Percentiles rank a stretch among this genome's conserved stretches.
Evolutionary conservation across 1,284 basidiomycete species (phyloP).

Genomic region (Microbotryum intermedium): DNA sequence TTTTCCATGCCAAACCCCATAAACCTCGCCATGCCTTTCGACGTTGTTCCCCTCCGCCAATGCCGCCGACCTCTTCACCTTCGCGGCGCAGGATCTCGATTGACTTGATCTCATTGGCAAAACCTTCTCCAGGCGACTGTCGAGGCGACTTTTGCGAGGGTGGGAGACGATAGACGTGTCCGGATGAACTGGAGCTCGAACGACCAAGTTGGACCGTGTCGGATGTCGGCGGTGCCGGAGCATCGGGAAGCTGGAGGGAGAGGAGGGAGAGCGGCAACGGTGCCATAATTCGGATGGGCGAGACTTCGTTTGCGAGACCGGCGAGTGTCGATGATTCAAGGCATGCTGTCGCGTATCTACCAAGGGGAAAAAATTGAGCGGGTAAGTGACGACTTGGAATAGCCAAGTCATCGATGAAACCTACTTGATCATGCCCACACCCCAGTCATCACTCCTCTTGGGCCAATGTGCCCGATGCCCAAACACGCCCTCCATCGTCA

Average conservation of each 20-base stretch:
- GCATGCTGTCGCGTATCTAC: slow-evolving; percentile 23
- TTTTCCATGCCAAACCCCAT: background rate
- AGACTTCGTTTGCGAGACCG: slow-evolving; percentile 23
- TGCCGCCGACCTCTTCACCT: background rate
- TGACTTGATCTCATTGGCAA: background rate
- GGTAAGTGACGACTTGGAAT: background rate
- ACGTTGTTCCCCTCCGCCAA: background rate
- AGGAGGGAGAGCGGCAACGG: slow-evolving; percentile 4
- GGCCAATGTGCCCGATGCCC: slow-evolving; percentile 11
- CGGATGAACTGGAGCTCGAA: background rate
- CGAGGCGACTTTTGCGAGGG: background rate
- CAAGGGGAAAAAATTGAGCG: background rate
- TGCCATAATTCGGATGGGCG: slow-evolving; percentile 17
- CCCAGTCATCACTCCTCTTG: slow-evolving; percentile 16
- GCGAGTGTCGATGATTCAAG: slow-evolving; percentile 19
- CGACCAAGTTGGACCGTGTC: background rate
- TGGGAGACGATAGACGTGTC: background rate
- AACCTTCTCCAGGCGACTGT: background rate
- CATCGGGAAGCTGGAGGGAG: slow-evolving; percentile 4
- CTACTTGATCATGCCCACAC: slow-evolving; percentile 23
- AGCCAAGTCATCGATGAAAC: background rate
- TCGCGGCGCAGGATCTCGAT: background rate
- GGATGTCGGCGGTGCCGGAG: background rate
- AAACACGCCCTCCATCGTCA: slow-evolving; percentile 10
- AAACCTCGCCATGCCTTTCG: background rate